phyloP scores from a whole-genome alignment of 2,329 filamentous ascomycete genomes.

The Aspergillus transmontanensis region DNA sequence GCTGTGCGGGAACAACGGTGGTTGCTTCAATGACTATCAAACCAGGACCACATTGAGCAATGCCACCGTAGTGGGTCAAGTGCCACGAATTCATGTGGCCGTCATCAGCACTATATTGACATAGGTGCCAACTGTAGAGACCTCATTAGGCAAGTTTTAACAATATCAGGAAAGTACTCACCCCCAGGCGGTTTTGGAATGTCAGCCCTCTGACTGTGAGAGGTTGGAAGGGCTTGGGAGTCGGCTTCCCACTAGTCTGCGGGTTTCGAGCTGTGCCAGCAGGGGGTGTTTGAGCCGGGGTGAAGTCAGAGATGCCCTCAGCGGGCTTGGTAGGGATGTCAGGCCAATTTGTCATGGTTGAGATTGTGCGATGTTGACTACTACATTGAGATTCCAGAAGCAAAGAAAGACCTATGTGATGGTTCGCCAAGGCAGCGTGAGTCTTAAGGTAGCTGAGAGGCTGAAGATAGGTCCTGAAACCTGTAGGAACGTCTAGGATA shows the following conservation, averaged over 20 bases:
- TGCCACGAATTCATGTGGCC: conserved; percentile 81
- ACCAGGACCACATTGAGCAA: conserved; percentile 72
- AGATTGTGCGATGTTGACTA: no score
- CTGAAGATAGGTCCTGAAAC: no score
- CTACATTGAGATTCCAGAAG: no score
- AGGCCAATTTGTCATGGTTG: no score
- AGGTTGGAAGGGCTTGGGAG: conserved; percentile 61
- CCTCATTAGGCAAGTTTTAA: no score
- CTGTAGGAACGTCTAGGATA: no score
- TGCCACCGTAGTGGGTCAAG: conserved; percentile 78
- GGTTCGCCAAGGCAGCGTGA: no score
- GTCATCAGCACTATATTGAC: conserved; percentile 68
- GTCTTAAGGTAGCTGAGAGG: no score
- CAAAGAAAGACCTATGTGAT: no score
- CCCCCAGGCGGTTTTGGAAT: conserved; percentile 54
- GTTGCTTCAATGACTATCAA: conserved; percentile 79
- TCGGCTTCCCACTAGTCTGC: conserved; percentile 40
- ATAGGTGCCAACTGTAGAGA: conserved; percentile 56
- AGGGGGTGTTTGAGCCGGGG: conserved; percentile 39
- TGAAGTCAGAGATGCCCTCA: conserved; percentile 45
- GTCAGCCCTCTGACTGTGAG: conserved; percentile 60
- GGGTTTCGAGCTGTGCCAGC: conserved; percentile 43
- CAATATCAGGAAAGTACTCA: conserved; percentile 2
- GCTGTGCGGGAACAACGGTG: conserved; percentile 58
- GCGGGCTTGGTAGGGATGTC: neutral